Evolutionary conservation across 768 basidiomycete species (phyloP), one percentile per base, ranked within the genome.

Genomic region (Leccinum barrowsii): DNA sequence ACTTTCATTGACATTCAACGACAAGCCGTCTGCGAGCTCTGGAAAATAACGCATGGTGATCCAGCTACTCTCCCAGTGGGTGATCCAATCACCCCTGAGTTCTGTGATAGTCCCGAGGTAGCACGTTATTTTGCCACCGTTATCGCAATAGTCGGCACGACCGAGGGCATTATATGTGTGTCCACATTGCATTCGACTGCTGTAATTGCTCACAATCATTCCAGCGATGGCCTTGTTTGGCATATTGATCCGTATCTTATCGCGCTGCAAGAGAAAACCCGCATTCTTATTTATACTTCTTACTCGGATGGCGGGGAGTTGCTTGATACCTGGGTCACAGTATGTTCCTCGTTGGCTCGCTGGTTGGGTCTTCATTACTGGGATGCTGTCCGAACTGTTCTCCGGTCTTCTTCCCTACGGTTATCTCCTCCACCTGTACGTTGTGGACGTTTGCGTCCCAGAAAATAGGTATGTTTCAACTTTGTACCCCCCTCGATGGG

Each of bases 1-100:
- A 75, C 73, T 6, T 47, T 68, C 17, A 42, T 70, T 12, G 66
- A 64, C 12, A 58, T 74, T 10, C 11, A 70, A 2, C 68, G 72
- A 30, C 63, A 61, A 47, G 51, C 64, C 17, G 55, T 73, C 35
- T 74, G 74, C 62, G 62, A 60, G 30, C 12, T 61, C 19, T 74
- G 71, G 64, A 64, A 63, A 30, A 48, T 12, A 1, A 48, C 55
- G 2, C 65, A 67, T 19, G 47, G 56, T 24, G 21, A 56, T 54
- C 52, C 57, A 12, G 42, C 37, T 13, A 13, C 35, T 4, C 47
- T 70, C 10, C 55, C 61, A 10, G 46, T 53, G 22, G 53, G 52
- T 47, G 61, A 59, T 10, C 24, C 54, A 10, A 47, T 55, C 10
- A 30, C 65, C 1, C 60, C 61, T 0, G 57, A 51, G 17, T 17